A percentile compares a stretch with the other conserved stretches of the same genome.
These are phyloP conservation scores for Acacia concinna DNA, from an alignment of 331 rosid species.

Conservation along the genomic window DNA sequence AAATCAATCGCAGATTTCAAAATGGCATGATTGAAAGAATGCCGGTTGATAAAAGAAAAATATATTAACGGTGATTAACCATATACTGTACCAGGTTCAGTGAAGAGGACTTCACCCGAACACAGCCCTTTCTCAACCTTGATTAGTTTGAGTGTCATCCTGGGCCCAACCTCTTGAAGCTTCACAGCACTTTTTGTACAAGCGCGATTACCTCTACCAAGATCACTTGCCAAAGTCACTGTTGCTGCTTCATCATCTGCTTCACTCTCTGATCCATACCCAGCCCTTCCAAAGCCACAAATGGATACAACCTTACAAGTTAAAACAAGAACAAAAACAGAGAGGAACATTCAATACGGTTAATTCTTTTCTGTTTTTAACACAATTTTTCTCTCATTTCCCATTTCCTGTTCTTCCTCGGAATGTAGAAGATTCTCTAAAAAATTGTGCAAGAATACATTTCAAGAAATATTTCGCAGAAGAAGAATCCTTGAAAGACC, in stretches of 20 bases:
- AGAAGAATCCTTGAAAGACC: neutral
- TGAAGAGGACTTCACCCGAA: constrained; percentile 82
- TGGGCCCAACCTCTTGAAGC: constrained; percentile 97
- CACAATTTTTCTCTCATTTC: constrained; percentile 18
- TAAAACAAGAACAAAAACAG: neutral
- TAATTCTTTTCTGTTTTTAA: neutral
- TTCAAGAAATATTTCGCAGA: neutral
- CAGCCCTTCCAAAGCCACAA: constrained; percentile 61
- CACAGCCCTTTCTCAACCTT: constrained; percentile 89
- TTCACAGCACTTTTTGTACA: constrained; percentile 90
- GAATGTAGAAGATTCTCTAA: neutral
- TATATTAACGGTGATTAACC: neutral
- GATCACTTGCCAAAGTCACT: constrained; percentile 68
- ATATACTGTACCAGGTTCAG: constrained; percentile 62
- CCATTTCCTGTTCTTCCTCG: neutral
- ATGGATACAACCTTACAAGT: neutral
- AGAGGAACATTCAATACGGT: neutral
- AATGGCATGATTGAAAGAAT: neutral
- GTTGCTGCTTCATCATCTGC: constrained; percentile 96
- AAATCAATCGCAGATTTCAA: neutral
- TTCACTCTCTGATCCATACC: constrained; percentile 97
- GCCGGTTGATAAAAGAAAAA: neutral
- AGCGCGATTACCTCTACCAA: constrained; percentile 81
- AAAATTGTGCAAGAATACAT: neutral
- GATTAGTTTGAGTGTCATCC: constrained; percentile 87